Evolutionary conservation across 225 moss, liverwort and hornwort species (phyloP).

Genomic region (Rhytidiadelphus loreus): DNA sequence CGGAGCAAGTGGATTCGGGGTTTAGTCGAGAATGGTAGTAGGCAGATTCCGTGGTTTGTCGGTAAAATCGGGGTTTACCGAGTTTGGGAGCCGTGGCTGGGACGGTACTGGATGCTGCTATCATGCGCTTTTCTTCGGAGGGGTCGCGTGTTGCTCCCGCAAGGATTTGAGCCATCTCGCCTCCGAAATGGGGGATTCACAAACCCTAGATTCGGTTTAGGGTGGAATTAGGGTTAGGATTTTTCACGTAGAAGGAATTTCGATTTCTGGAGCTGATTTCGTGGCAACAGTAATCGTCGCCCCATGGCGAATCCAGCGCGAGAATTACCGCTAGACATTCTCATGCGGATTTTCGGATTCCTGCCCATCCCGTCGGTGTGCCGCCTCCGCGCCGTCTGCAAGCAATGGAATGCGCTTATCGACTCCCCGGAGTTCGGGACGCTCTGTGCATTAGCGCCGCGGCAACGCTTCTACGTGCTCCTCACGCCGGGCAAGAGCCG

Average conservation of each 20-base stretch:
- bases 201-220: neutral
- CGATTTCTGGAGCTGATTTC: neutral
- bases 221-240: neutral
- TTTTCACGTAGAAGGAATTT: neutral
- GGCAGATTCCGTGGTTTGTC: neutral
- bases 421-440: conserved; percentile 4
- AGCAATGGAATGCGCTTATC: conserved; percentile 9
- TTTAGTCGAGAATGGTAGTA: neutral
- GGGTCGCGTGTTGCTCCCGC: neutral
- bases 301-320: neutral
- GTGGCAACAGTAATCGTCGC: neutral
- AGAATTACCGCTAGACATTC: conserved; percentile 10
- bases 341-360: conserved; percentile 3
- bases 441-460: conserved; percentile 1
- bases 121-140: neutral
- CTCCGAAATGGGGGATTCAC: neutral
- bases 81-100: neutral
- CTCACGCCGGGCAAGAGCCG: neutral
- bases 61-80: neutral
- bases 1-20: neutral
- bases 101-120: neutral
- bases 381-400: conserved; percentile 11
- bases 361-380: conserved; percentile 4
- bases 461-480: conserved; percentile 5
- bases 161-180: neutral